phyloP scores from a whole-genome alignment of 495 filamentous ascomycete genomes.

The Podospora sp. region DNA sequence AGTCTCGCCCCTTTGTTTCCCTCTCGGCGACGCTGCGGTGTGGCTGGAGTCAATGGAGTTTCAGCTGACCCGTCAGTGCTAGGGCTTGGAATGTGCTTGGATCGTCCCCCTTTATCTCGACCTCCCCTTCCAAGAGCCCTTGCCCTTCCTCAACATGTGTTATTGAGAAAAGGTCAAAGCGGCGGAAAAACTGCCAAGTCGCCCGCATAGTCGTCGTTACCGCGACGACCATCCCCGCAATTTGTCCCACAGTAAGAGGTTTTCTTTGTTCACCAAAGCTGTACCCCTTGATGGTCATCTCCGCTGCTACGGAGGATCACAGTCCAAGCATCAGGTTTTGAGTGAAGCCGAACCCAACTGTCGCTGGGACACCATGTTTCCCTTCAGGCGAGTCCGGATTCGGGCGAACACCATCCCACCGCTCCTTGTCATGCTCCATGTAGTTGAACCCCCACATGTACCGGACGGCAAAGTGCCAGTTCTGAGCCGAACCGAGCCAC shows the following conservation, averaged over 20 bases:
- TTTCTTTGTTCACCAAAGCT: constrained; percentile 16
- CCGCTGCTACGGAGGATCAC: constrained; percentile 21
- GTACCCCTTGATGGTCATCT: constrained; percentile 26
- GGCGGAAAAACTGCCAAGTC: constrained; percentile 24
- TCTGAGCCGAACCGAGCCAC: constrained; percentile 23
- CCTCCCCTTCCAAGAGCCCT: not conserved
- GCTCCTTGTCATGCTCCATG: constrained; percentile 7
- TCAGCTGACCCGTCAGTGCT: too few relatives aligned
- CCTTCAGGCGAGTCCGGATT: not conserved
- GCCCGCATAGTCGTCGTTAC: constrained; percentile 25
- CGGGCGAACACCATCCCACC: not conserved
- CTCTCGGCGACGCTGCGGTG: too few relatives aligned
- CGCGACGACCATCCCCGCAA: constrained; percentile 28
- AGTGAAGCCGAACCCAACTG: not conserved
- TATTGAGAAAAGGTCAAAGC: constrained; percentile 7
- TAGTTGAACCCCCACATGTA: constrained; percentile 18
- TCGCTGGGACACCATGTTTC: constrained; percentile 1
- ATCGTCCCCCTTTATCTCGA: too few relatives aligned
- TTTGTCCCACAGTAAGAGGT: constrained; percentile 28
- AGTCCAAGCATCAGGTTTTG: constrained; percentile 24
- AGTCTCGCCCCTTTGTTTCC: too few relatives aligned
- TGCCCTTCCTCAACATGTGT: not conserved
- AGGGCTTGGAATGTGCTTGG: too few relatives aligned
- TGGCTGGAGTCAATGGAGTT: too few relatives aligned
- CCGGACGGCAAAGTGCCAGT: constrained; percentile 24